These are phyloP conservation scores for Apiospora marii DNA, from an alignment of 2,329 filamentous ascomycete species.

Conservation along the genomic window DNA sequence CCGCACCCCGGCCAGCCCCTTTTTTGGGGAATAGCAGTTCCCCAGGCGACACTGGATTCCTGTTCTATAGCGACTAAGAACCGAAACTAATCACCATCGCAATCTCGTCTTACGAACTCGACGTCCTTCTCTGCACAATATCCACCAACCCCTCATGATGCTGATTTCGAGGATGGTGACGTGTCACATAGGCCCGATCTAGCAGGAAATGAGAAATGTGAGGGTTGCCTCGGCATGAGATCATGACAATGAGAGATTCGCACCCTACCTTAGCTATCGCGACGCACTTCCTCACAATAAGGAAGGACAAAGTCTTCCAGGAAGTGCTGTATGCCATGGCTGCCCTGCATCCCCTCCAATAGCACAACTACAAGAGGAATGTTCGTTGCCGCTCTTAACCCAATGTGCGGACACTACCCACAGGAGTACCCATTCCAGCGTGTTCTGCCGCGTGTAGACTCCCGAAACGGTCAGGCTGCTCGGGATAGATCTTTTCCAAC, in stretches of 20 bases:
- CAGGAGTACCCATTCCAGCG: background rate
- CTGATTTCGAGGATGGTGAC: background rate
- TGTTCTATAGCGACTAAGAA: background rate
- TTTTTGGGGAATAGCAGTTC: background rate
- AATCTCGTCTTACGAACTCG: background rate
- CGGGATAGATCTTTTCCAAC: background rate
- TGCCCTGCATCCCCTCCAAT: too few species aligned
- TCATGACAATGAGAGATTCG: background rate
- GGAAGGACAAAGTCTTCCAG: accelerated
- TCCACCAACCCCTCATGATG: background rate
- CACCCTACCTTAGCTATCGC: background rate
- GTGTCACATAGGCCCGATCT: background rate
- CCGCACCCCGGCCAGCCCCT: background rate
- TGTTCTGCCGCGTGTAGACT: background rate
- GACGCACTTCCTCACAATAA: background rate
- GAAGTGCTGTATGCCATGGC: too few species aligned
- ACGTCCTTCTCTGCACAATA: background rate
- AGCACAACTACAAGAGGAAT: too few species aligned
- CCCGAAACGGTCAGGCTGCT: background rate
- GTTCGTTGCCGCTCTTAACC: background rate
- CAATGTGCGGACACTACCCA: background rate
- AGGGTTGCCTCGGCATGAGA: background rate
- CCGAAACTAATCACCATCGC: background rate
- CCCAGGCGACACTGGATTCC: background rate
- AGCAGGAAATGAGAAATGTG: background rate